Percentiles rank a stretch among this genome's conserved stretches.
Conservation (phyloP, 1,284 basidiomycete species). For the Xanthoconium separans region DNA sequence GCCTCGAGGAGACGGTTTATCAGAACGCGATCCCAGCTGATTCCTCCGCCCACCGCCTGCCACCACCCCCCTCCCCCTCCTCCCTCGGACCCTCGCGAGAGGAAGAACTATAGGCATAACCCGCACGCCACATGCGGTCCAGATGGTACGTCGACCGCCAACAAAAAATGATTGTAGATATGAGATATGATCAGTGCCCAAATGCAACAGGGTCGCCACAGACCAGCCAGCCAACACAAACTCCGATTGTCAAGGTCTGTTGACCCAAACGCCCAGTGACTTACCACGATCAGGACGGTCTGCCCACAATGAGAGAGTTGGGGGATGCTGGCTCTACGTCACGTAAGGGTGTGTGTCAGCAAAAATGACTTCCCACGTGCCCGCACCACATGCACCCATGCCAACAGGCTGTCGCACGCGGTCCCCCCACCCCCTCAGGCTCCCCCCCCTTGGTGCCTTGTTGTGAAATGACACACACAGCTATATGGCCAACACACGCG, state of each 20-base stretch:
- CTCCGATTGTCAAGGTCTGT: slow-evolving; percentile 3
- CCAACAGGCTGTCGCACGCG: slow-evolving; percentile 8
- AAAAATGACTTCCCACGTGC: slow-evolving; percentile 11
- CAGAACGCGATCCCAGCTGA: slow-evolving; percentile 6
- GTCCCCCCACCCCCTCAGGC: neutral
- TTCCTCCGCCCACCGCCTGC: neutral
- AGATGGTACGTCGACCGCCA: neutral
- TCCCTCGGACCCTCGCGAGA: neutral
- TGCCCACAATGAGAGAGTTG: neutral
- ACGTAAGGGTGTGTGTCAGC: slow-evolving; percentile 5
- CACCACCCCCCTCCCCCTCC: neutral
- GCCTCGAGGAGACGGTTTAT: slow-evolving; percentile 17
- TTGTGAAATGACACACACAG: slow-evolving; percentile 10
- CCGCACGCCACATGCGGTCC: neutral
- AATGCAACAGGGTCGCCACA: no score
- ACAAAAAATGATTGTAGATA: neutral
- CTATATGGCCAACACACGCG: slow-evolving; percentile 4
- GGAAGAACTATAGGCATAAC: neutral
- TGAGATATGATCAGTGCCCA: slow-evolving; percentile 7
- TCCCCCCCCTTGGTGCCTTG: neutral
- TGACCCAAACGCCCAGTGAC: neutral
- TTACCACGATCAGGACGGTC: slow-evolving; percentile 8
- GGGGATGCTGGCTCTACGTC: neutral
- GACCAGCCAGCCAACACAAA: neutral
- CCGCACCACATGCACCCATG: slow-evolving; percentile 11